Percentiles rank a stretch among this genome's conserved stretches.
phyloP scores from a whole-genome alignment of 139 green algal species.

The Micromonas commoda region DNA sequence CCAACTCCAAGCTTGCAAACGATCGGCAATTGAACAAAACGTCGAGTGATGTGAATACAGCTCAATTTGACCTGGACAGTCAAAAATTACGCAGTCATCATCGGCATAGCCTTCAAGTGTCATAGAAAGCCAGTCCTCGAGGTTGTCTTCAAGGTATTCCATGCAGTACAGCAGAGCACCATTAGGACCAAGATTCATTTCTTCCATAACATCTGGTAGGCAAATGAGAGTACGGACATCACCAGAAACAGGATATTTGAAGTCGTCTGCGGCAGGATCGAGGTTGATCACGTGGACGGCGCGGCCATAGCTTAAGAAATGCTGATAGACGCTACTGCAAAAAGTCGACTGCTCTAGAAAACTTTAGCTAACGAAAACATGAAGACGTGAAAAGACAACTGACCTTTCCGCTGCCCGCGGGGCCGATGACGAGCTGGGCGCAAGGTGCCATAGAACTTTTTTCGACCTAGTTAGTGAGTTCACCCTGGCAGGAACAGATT shows the following conservation, averaged over 20 bases:
- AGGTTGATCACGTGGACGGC: constrained; percentile 88
- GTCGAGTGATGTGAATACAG: constrained; percentile 89
- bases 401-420: no score
- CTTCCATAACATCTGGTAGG: constrained; percentile 80
- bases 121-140: constrained; percentile 88
- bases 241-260: constrained; percentile 80
- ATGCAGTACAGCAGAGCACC: constrained; percentile 95
- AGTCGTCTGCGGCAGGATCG: constrained; percentile 90
- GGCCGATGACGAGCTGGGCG: no score
- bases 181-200: constrained; percentile 92
- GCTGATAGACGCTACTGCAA: constrained; percentile 77
- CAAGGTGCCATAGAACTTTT: no score
- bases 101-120: constrained; percentile 80
- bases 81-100: constrained; percentile 96
- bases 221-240: constrained; percentile 76
- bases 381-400: no score
- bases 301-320: constrained; percentile 78
- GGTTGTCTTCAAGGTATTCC: constrained; percentile 92
- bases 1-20: constrained; percentile 51
- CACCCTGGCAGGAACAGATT: no score
- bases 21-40: constrained; percentile 80
- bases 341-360: constrained; percentile 99
- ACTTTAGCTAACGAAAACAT: no score
- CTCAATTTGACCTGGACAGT: constrained; percentile 88
- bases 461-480: no score